A percentile compares a stretch with the other conserved stretches of the same genome.
phyloP scores from a whole-genome alignment of 106 monocot genomes.

The Acanthochlamys bracteata region DNA sequence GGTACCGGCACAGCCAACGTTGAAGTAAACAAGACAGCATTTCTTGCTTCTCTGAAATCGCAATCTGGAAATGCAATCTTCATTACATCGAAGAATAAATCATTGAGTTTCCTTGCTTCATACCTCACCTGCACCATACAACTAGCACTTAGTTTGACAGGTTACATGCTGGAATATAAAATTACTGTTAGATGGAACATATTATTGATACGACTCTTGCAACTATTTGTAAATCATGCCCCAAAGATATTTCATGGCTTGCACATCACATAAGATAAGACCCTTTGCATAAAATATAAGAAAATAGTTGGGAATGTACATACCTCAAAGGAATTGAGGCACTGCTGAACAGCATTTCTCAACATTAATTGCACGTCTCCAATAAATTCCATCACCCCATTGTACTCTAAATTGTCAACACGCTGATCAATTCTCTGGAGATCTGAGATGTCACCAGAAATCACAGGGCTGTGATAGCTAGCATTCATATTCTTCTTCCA shows the following conservation, averaged over 20 bases:
- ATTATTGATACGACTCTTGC: too few species aligned
- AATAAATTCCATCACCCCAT: slow-evolving; percentile 55
- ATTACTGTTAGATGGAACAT: too few species aligned
- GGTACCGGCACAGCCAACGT: slow-evolving; percentile 22
- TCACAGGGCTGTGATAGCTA: slow-evolving; percentile 13
- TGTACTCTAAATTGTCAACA: slow-evolving; percentile 68
- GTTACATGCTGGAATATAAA: too few species aligned
- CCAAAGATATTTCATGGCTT: too few species aligned
- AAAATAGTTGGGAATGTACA: background rate
- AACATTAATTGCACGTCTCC: slow-evolving; percentile 76
- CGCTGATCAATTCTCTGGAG: slow-evolving; percentile 75
- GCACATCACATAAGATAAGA: too few species aligned
- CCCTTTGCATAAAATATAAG: too few species aligned
- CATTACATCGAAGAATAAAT: slow-evolving; percentile 81
- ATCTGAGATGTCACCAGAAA: slow-evolving; percentile 34
- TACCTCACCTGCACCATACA: slow-evolving; percentile 38
- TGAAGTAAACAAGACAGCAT: slow-evolving; percentile 28
- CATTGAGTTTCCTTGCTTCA: slow-evolving; percentile 74
- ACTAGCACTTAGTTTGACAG: too few species aligned
- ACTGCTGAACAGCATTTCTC: slow-evolving; percentile 56
- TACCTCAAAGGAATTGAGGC: slow-evolving; percentile 63
- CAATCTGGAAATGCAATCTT: slow-evolving; percentile 85
- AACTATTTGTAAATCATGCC: too few species aligned
- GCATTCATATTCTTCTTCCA: slow-evolving; percentile 55
- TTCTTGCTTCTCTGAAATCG: slow-evolving; percentile 58